Conservation (phyloP, 108 stramenopile genomes). For the Cyclotella sp. region DNA sequence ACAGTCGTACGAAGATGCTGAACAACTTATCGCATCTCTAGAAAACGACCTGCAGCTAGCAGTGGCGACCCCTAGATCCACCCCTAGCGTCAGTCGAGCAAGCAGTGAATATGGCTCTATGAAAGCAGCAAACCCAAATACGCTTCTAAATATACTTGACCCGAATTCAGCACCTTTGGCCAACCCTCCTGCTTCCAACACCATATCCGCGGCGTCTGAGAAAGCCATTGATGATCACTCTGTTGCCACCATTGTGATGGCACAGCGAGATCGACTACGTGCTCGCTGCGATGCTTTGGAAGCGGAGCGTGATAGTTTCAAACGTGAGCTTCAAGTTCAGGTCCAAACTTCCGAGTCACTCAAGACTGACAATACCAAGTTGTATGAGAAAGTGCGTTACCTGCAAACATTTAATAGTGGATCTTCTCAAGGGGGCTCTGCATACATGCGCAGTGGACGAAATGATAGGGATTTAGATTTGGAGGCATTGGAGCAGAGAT, state of each 20-base stretch:
- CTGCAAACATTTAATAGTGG: conserved; percentile 71
- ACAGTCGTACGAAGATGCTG: conserved; percentile 67
- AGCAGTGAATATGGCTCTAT: conserved; percentile 30
- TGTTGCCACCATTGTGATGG: conserved; percentile 91
- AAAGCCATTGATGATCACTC: conserved; percentile 85
- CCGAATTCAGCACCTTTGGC: conserved; percentile 56
- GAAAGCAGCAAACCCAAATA: conserved; percentile 53
- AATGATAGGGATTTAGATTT: conserved; percentile 82
- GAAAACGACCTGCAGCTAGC: conserved; percentile 83
- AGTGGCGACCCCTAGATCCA: conserved; percentile 57
- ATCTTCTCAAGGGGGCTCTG: conserved; percentile 22
- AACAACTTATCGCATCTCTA: conserved; percentile 69
- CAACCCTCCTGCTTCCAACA: conserved; percentile 26
- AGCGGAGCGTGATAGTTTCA: conserved; percentile 89
- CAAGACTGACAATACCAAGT: conserved; percentile 87
- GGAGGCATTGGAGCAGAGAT: conserved; percentile 88
- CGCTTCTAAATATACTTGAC: conserved; percentile 74
- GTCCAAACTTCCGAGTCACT: conserved; percentile 77
- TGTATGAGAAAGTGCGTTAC: conserved; percentile 92
- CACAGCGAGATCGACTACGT: conserved; percentile 84
- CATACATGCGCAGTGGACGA: conserved; percentile 32
- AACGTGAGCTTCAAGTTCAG: conserved; percentile 84
- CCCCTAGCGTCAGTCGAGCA: conserved; percentile 16
- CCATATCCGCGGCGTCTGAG: conserved; percentile 45
- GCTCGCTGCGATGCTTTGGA: conserved; percentile 82